Evolutionary conservation across 345 rosid species (phyloP).

Genomic region (Acer campestre): DNA sequence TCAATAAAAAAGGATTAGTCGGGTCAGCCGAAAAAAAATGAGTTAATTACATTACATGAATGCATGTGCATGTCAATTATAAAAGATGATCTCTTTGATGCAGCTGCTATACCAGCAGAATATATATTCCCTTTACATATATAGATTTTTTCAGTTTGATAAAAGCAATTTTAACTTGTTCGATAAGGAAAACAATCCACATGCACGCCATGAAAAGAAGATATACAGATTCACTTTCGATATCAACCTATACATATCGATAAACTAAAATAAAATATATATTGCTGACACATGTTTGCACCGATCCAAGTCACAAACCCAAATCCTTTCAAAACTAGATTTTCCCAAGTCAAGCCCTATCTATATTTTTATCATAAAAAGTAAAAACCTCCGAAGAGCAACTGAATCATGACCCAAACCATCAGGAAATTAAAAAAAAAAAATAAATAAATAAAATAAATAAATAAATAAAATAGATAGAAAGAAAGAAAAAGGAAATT

Average conservation of each 20-base stretch:
- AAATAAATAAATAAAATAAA: too few relatives aligned
- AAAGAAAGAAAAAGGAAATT: slow-evolving; percentile 18
- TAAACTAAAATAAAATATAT: neutral
- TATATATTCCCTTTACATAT: neutral
- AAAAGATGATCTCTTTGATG: neutral
- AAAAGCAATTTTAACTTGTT: slow-evolving; percentile 16
- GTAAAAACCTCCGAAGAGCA: neutral
- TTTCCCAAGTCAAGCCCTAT: neutral
- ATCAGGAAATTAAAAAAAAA: neutral
- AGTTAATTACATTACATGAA: neutral
- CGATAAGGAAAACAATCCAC: slow-evolving; percentile 29
- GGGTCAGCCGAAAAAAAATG: too few relatives aligned
- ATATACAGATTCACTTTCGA: slow-evolving; percentile 14
- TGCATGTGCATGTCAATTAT: neutral
- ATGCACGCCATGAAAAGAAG: slow-evolving; percentile 25
- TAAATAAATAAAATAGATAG: too few relatives aligned
- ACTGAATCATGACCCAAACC: neutral
- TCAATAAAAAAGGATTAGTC: too few relatives aligned
- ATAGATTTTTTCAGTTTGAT: neutral
- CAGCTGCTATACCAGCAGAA: neutral
- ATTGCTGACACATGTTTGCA: slow-evolving; percentile 38
- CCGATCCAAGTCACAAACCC: slow-evolving; percentile 32
- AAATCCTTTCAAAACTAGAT: slow-evolving; percentile 7
- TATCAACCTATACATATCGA: neutral
- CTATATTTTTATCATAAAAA: neutral